phyloP scores from a whole-genome alignment of 164 flowering plant genomes.

The Tetracentron sinense region DNA sequence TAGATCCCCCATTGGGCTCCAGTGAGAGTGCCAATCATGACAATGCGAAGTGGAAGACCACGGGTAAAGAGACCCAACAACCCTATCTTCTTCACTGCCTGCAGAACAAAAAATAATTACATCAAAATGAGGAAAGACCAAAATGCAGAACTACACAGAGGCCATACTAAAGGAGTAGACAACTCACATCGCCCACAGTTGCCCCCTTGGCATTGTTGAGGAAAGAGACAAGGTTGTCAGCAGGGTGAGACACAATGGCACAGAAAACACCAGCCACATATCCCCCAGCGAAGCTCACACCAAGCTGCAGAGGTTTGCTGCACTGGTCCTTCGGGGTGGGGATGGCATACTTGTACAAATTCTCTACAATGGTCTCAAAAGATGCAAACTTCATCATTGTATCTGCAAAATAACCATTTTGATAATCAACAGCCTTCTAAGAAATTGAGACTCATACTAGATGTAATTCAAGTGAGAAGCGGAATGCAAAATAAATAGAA shows the following conservation, averaged over 20 bases:
- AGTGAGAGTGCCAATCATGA: constrained; percentile 89
- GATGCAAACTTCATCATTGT: constrained; percentile 95
- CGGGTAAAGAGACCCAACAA: constrained; percentile 73
- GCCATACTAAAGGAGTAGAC: too few relatives aligned
- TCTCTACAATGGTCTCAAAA: constrained; percentile 79
- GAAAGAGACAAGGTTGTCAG: constrained; percentile 87
- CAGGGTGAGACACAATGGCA: constrained; percentile 86
- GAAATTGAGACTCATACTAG: background rate
- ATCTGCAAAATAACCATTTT: constrained; percentile 41
- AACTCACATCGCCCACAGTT: constrained; percentile 76
- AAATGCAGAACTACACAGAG: background rate
- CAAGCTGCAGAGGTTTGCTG: constrained; percentile 68
- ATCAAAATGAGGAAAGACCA: background rate
- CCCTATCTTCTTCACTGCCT: constrained; percentile 87
- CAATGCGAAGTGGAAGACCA: constrained; percentile 87
- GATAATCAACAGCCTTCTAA: background rate
- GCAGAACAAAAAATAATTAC: constrained; percentile 10
- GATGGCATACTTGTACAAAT: constrained; percentile 65
- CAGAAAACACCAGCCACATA: constrained; percentile 85
- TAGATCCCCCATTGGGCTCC: constrained; percentile 91
- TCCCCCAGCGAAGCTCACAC: constrained; percentile 85
- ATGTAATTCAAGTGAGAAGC: background rate
- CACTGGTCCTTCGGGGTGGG: constrained; percentile 76
- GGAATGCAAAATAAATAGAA: background rate
- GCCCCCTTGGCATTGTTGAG: constrained; percentile 90